Percentiles rank a stretch among this genome's conserved stretches.
Conservation (phyloP, 2,329 filamentous ascomycete genomes). For the Sclerotinia trifoliorum region DNA sequence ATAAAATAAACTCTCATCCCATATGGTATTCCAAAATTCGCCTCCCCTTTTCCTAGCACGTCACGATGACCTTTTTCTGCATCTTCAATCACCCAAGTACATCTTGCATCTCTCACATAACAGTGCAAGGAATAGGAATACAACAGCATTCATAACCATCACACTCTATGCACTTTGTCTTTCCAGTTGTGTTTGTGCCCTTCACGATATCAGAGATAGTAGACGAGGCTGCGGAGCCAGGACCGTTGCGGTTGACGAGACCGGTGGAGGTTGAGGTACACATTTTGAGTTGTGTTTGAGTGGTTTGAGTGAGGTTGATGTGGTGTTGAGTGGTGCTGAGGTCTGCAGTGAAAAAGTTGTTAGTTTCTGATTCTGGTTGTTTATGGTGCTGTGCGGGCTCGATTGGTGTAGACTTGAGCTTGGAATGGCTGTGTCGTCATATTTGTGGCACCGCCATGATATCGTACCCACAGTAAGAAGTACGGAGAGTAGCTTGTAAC, state of each 20-base stretch:
- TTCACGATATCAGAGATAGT: slow-evolving; percentile 53
- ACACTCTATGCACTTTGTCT: slow-evolving; percentile 52
- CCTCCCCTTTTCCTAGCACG: not conserved
- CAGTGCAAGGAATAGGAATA: slow-evolving; percentile 49
- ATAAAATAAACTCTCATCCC: not conserved
- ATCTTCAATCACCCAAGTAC: not conserved
- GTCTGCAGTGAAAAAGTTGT: not conserved
- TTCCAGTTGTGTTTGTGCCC: slow-evolving; percentile 44
- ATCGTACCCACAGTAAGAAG: not conserved
- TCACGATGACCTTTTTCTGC: not conserved
- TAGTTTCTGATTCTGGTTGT: not conserved
- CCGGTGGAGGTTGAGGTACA: slow-evolving; percentile 22
- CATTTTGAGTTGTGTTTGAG: slow-evolving; percentile 17
- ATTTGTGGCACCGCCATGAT: not conserved
- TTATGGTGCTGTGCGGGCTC: not conserved
- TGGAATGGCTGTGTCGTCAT: slow-evolving; percentile 1
- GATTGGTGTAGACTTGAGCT: not conserved
- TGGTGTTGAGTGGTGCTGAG: not conserved
- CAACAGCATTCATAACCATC: slow-evolving; percentile 55
- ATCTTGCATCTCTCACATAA: slow-evolving; percentile 43
- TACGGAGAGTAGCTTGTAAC: not conserved
- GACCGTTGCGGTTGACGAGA: slow-evolving; percentile 21
- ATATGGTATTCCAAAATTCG: not conserved
- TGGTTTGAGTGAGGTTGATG: not conserved
- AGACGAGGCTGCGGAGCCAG: slow-evolving; percentile 38